phyloP scores from a whole-genome alignment of 257 asterid genomes.

The Fraxinus americana region DNA sequence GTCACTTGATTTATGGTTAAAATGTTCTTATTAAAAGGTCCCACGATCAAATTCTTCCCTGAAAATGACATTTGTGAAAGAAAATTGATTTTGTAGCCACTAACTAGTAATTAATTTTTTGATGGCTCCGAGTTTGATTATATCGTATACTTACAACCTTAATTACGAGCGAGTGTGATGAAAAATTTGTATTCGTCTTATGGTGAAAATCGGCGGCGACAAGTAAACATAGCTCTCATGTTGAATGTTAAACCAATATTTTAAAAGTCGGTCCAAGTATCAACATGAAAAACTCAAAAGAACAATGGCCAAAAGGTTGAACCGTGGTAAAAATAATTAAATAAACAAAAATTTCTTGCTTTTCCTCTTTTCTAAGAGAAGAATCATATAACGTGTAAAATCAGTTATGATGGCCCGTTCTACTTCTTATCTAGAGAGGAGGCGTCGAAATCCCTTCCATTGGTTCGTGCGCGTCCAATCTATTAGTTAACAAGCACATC shows the following conservation, averaged over 20 bases:
- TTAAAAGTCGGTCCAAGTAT: neutral
- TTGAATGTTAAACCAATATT: neutral
- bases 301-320: neutral
- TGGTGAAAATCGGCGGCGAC: neutral
- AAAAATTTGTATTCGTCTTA: no score
- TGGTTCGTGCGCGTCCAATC: no score
- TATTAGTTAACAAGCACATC: no score
- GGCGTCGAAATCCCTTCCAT: no score
- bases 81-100: neutral
- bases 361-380: no score
- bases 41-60: slow-evolving; percentile 35
- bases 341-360: no score
- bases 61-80: slow-evolving; percentile 39
- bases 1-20: slow-evolving; percentile 45
- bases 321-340: neutral
- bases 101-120: neutral
- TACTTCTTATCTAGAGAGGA: no score
- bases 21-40: slow-evolving; percentile 29
- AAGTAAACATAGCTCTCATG: neutral
- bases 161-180: no score
- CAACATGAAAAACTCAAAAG: neutral
- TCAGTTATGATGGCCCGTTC: no score
- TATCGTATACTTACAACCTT: neutral
- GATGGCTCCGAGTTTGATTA: neutral
- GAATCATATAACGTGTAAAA: no score